These are phyloP conservation scores for Dryadomyces quercivorus DNA, from an alignment of 2,329 filamentous ascomycete species.

Conservation along the genomic window DNA sequence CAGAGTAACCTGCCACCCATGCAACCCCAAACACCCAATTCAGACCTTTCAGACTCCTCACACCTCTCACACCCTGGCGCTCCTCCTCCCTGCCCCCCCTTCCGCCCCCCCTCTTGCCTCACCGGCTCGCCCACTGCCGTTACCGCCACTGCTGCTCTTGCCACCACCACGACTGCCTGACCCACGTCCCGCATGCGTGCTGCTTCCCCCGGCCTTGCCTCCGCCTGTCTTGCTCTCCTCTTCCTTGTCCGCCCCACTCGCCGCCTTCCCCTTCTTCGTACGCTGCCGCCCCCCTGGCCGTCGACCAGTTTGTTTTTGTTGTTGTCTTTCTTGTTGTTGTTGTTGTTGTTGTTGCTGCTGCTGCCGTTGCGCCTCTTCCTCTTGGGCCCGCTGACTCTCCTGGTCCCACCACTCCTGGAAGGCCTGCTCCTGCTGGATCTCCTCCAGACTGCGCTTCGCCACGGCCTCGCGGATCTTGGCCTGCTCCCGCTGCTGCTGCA, in stretches of 20 bases:
- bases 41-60: no score
- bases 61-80: no score
- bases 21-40: no score
- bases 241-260: conserved; percentile 2
- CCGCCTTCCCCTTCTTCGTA: background rate
- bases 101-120: background rate
- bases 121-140: background rate
- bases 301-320: background rate
- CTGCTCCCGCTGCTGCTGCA: conserved; percentile 76
- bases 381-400: conserved; percentile 61
- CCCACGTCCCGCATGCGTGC: background rate
- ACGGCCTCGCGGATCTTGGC: conserved; percentile 69
- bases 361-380: conserved; percentile 25
- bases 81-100: no score
- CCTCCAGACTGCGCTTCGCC: conserved; percentile 78
- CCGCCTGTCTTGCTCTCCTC: background rate
- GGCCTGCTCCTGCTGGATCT: conserved; percentile 93
- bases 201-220: background rate
- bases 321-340: no score
- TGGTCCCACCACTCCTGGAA: conserved; percentile 97
- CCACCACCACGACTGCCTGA: no score
- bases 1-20: no score
- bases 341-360: background rate
- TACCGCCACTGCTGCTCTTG: background rate
- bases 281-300: background rate